Base-by-base conservation (phyloP, 139 green algal genomes). In the Auxenochlorella pyrenoidosa region DNA sequence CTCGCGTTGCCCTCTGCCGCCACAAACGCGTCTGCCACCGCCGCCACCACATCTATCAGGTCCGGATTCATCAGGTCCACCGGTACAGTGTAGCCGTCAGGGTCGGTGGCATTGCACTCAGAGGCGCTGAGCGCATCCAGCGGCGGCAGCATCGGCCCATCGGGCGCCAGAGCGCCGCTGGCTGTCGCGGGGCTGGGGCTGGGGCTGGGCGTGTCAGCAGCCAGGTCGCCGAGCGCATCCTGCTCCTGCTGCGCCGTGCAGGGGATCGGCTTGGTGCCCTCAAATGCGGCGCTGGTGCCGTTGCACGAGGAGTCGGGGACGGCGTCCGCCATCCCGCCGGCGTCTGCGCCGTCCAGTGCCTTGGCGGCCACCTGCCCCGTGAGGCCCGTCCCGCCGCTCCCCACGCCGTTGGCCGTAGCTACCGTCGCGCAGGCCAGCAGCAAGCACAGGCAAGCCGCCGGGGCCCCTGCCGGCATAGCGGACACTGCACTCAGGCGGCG, bases 171-270 rank as follows among this genome's bases (percentile, higher is more conserved):
- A 32, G 10, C 70, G 47, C 15, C 34, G 34, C n/a, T 3, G 15
- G 34, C 12, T 44, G 34, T 10, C 34, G n/a, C 70, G 22, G 54
- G 54, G 54, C 54, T 63, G 54, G 54, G 54, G 68, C 68, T 75
- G 68, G 43, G 51, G 44, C 75, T 81, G 75, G 43, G 43, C 28
- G 75, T 63, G 75, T 85, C 80, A 1, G 38, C 34, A 0, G 30
- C 3, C 41, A 85, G 80, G 40, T 85, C 40, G 0, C 34, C 5
- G 3, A 85, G 30, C 18, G 80, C 40, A 30, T 77, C 80, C 60
- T 41, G 28, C 63, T 85, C 80, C 63, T 85, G 80, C 60, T 85
- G 40, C 16, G 59, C 40, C 40, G 60, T 85, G 40, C 80, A 85
- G 19, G 80, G 80, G 10, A 76, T 15, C 40, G 80, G 80, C 59